A percentile compares a stretch with the other conserved stretches of the same genome.
phyloP scores from a whole-genome alignment of 1,284 basidiomycete genomes.

The Cryptococcus sp. region DNA sequence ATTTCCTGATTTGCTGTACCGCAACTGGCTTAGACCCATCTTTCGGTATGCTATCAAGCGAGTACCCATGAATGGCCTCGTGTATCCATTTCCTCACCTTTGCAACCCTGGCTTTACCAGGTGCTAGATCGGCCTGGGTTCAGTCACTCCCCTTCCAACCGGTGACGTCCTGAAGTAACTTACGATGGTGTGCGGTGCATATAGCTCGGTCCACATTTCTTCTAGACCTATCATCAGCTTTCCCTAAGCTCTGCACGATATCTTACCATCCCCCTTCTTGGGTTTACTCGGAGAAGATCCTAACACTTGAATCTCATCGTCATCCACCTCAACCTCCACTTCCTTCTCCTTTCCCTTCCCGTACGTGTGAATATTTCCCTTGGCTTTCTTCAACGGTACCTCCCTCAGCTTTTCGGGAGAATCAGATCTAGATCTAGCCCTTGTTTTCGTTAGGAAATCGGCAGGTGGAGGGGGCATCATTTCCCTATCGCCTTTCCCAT shows the following conservation, averaged over 20 bases:
- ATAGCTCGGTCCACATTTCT: conserved; percentile 70
- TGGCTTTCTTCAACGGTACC: neutral
- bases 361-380: neutral
- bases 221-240: neutral
- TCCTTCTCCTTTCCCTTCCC: conserved; percentile 52
- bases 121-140: conserved; percentile 69
- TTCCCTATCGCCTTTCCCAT: neutral
- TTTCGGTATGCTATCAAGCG: conserved; percentile 2
- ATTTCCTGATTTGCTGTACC: conserved; percentile 61
- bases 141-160: neutral
- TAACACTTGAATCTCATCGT: conserved; percentile 13
- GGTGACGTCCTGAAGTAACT: no score
- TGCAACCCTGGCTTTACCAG: conserved; percentile 80
- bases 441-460: conserved; percentile 11
- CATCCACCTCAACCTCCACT: conserved; percentile 24
- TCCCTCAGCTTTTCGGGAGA: no score
- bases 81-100: conserved; percentile 79
- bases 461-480: conserved; percentile 32
- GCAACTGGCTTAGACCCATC: conserved; percentile 31
- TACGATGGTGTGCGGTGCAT: conserved; percentile 53
- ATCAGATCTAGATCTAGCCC: neutral
- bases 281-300: neutral
- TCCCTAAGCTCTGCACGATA: neutral
- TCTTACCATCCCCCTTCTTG: neutral
- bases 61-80: conserved; percentile 67